Conservation (phyloP, 148 eudicot genomes). For the Camellia lanceoleosa region DNA sequence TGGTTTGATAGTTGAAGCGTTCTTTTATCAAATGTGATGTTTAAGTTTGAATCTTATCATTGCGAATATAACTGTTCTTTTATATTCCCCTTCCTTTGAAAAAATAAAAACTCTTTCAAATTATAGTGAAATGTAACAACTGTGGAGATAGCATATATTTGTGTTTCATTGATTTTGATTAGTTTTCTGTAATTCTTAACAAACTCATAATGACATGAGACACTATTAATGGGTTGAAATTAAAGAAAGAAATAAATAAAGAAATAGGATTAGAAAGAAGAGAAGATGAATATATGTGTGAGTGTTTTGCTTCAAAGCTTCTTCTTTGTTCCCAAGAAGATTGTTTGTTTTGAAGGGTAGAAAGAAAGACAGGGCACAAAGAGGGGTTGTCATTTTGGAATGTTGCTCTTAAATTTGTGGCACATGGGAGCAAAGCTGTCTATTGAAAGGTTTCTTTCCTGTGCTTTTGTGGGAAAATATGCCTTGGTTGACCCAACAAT, state of each 20-base stretch:
- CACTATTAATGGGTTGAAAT: background rate
- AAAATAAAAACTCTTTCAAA: too few relatives aligned
- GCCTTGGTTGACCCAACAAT: constrained; percentile 48
- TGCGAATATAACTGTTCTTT: too few relatives aligned
- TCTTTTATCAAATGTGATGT: too few relatives aligned
- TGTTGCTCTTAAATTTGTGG: constrained; percentile 51
- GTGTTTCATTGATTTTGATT: too few relatives aligned
- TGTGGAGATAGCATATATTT: too few relatives aligned
- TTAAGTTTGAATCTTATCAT: too few relatives aligned
- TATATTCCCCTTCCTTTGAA: too few relatives aligned
- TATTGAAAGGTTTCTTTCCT: constrained; percentile 26
- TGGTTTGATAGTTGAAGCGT: too few relatives aligned
- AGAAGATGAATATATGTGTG: background rate
- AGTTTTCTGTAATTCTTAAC: too few relatives aligned
- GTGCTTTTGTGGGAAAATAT: constrained; percentile 43
- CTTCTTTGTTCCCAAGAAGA: constrained; percentile 11
- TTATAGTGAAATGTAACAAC: too few relatives aligned
- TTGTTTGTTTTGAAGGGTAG: background rate
- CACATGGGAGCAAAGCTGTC: constrained; percentile 51
- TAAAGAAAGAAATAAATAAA: too few relatives aligned
- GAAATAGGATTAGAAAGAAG: background rate
- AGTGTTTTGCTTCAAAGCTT: background rate
- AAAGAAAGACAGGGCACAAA: constrained; percentile 13
- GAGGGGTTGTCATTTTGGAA: constrained; percentile 36
- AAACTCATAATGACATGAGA: too few relatives aligned